These are phyloP conservation scores for Cladosporium sp. DNA, from an alignment of 2,329 filamentous ascomycete species.

Conservation along the genomic window DNA sequence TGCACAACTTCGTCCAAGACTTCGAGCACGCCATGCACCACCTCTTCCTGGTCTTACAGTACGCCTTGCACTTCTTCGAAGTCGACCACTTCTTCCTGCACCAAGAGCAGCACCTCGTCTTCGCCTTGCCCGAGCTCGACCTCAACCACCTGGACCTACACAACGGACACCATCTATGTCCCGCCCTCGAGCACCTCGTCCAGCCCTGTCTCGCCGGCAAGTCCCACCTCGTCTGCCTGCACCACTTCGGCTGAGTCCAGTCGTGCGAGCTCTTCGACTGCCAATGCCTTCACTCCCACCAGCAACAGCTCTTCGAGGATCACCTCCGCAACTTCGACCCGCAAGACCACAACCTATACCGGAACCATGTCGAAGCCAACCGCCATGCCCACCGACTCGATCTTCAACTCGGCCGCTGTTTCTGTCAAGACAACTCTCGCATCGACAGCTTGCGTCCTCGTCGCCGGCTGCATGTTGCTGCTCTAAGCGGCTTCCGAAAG, in stretches of 20 bases:
- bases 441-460: background rate
- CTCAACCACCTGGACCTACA: conserved; percentile 9
- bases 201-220: background rate
- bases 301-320: background rate
- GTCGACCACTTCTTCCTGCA: background rate
- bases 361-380: background rate
- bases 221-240: background rate
- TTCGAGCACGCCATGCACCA: background rate
- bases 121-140: conserved; percentile 4
- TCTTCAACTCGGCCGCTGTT: background rate
- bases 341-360: background rate
- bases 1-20: background rate
- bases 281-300: background rate
- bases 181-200: background rate
- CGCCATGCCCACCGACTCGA: background rate
- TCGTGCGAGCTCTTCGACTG: background rate
- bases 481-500: background rate
- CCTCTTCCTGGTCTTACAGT: background rate
- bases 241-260: background rate
- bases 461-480: conserved; percentile 5
- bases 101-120: background rate
- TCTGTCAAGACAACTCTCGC: background rate
- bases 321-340: background rate
- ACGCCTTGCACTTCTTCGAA: background rate
- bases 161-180: background rate